phyloP scores from a whole-genome alignment of 495 filamentous ascomycete genomes.

The Penicillium canescens region DNA sequence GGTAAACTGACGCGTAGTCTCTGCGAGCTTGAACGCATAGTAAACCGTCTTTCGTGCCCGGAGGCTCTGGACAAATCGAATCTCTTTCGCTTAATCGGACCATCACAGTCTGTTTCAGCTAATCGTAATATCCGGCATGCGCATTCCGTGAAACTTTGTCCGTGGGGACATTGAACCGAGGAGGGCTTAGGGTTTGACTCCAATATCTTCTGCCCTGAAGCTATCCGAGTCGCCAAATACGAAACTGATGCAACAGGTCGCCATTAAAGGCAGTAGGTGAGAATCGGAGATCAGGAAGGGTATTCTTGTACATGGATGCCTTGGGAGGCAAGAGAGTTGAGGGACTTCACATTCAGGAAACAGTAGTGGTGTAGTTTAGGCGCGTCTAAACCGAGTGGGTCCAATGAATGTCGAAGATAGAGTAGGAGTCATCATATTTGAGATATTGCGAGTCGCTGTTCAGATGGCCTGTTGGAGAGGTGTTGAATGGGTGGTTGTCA shows the following conservation, averaged over 20 bases:
- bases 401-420: constrained; percentile 16
- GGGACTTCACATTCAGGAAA: constrained; percentile 19
- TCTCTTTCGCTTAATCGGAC: constrained; percentile 35
- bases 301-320: constrained; percentile 36
- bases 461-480: neutral
- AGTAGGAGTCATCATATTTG: constrained; percentile 12
- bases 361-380: constrained; percentile 11
- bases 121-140: constrained; percentile 38
- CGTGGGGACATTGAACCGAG: constrained; percentile 31
- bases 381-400: constrained; percentile 24
- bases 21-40: constrained; percentile 40
- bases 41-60: constrained; percentile 42
- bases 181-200: constrained; percentile 44
- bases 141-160: constrained; percentile 39
- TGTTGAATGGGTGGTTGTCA: constrained; percentile 14
- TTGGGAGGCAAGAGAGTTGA: constrained; percentile 29
- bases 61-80: constrained; percentile 40
- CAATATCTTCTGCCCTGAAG: constrained; percentile 23
- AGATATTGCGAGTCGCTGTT: constrained; percentile 1
- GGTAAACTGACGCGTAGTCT: constrained; percentile 47
- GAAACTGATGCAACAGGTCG: constrained; percentile 7
- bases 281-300: constrained; percentile 29
- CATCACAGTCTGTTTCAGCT: constrained; percentile 30
- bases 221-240: neutral
- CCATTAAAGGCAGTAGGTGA: constrained; percentile 16